Conservation (phyloP, 371 early-diverging fungal species). For the Fennellomyces sp. region DNA sequence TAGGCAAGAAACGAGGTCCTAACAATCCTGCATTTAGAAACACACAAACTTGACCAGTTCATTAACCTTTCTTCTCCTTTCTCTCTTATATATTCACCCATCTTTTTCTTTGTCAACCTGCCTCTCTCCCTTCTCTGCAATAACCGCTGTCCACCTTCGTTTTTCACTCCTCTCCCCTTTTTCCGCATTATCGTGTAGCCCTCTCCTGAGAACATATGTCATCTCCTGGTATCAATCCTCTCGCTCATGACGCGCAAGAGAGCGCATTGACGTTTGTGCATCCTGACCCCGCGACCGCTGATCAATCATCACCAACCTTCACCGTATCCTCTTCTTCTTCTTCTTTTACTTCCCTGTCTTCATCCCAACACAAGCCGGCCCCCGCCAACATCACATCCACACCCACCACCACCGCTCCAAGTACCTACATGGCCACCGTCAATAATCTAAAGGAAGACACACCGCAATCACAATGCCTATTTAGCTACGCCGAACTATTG, state of each 20-base stretch:
- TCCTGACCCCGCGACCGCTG: slow-evolving; percentile 9
- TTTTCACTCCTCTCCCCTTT: not conserved
- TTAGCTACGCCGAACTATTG: slow-evolving; percentile 10
- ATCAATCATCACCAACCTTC: slow-evolving; percentile 12
- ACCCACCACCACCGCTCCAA: not conserved
- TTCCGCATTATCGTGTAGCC: slow-evolving; percentile 4
- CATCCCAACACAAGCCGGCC: not conserved
- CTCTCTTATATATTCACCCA: slow-evolving; percentile 1
- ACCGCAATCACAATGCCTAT: not conserved
- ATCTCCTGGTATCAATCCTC: slow-evolving; percentile 20
- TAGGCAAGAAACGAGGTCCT: not conserved
- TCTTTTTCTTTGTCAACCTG: not conserved
- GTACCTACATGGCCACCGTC: slow-evolving; percentile 5
- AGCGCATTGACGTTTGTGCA: slow-evolving; percentile 16
- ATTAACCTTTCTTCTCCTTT: slow-evolving; percentile 11
- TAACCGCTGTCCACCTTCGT: not conserved
- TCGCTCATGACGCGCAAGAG: slow-evolving; percentile 16
- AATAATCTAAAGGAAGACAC: not conserved
- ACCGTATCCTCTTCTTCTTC: slow-evolving; percentile 9
- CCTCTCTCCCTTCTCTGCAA: not conserved
- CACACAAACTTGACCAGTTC: slow-evolving; percentile 3
- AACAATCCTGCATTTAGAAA: slow-evolving; percentile 5
- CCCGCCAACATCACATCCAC: not conserved
- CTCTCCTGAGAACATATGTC: slow-evolving; percentile 13
- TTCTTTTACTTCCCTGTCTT: slow-evolving; percentile 13